phyloP scores from a whole-genome alignment of 192 early-diverging fungal species.

The Umbelopsis isabellina region DNA sequence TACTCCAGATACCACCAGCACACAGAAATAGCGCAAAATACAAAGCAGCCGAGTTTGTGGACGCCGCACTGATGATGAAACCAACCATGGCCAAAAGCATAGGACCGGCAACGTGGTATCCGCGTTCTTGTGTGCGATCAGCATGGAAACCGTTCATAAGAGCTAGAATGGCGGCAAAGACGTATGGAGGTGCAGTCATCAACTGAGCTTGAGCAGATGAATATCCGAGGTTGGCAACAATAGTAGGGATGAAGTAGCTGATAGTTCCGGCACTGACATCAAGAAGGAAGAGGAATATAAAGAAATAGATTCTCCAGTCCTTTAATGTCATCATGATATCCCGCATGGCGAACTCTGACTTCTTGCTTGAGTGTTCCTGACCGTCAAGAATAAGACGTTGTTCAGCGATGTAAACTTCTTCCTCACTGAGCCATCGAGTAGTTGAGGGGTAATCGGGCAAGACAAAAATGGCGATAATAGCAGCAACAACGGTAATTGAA shows the following conservation, averaged over 20 bases:
- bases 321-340: neutral
- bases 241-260: conserved; percentile 39
- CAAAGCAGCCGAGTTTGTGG: neutral
- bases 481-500: conserved; percentile 49
- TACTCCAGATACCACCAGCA: conserved; percentile 26
- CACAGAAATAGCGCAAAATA: conserved; percentile 23
- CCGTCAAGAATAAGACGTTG: conserved; percentile 39
- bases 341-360: neutral
- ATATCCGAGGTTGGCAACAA: conserved; percentile 47
- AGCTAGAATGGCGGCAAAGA: conserved; percentile 18
- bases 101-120: conserved; percentile 9
- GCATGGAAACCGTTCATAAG: conserved; percentile 20
- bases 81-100: conserved; percentile 21
- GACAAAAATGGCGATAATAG: conserved; percentile 41
- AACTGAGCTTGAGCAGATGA: conserved; percentile 42
- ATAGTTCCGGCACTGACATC: conserved; percentile 15
- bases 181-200: conserved; percentile 43
- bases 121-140: conserved; percentile 17
- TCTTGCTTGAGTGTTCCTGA: neutral
- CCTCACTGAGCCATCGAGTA: conserved; percentile 57
- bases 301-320: conserved; percentile 14
- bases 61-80: conserved; percentile 17
- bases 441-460: conserved; percentile 58
- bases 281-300: neutral
- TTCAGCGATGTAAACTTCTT: conserved; percentile 51